These are phyloP conservation scores for Nemania sp. DNA, from an alignment of 2,329 filamentous ascomycete species.

Conservation along the genomic window DNA sequence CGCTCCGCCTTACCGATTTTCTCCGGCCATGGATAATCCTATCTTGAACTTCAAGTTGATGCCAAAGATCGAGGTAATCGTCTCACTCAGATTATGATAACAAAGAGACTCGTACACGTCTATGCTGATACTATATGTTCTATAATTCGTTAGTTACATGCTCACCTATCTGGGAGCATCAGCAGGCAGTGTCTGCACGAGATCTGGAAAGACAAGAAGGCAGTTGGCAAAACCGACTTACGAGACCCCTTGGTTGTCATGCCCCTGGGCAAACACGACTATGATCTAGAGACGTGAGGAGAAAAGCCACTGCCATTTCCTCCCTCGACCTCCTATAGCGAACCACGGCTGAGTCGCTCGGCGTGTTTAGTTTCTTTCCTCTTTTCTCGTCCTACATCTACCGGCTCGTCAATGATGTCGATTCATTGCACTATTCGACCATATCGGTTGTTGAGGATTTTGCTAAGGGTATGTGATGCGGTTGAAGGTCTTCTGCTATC, in stretches of 20 bases:
- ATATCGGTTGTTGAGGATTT: conserved; percentile 69
- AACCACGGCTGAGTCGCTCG: conserved; percentile 1
- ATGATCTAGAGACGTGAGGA: conserved; percentile 68
- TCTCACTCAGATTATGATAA: not conserved
- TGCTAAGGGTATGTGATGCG: conserved; percentile 46
- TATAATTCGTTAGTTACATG: conserved; percentile 11
- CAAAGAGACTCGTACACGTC: not conserved
- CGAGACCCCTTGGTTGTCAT: conserved; percentile 72
- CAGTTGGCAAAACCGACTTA: conserved; percentile 56
- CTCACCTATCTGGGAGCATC: conserved; percentile 49
- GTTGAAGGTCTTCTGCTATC: not conserved
- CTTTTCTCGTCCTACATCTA: conserved; percentile 83
- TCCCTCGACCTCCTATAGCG: not conserved
- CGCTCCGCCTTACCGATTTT: not conserved
- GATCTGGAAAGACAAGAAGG: conserved; percentile 69
- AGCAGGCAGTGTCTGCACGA: conserved; percentile 72
- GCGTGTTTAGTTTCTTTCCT: conserved; percentile 67
- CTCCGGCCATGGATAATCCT: conserved; percentile 2
- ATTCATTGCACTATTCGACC: conserved; percentile 66
- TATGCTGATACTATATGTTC: conserved; percentile 3
- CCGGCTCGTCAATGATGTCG: conserved; percentile 67
- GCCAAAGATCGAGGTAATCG: conserved; percentile 32
- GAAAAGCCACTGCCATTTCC: not conserved
- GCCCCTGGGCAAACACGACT: conserved; percentile 72
- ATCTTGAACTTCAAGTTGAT: conserved; percentile 30